Conservation (phyloP, 1,139 yeast species). For the Saccharomycopsis hybrid region DNA sequence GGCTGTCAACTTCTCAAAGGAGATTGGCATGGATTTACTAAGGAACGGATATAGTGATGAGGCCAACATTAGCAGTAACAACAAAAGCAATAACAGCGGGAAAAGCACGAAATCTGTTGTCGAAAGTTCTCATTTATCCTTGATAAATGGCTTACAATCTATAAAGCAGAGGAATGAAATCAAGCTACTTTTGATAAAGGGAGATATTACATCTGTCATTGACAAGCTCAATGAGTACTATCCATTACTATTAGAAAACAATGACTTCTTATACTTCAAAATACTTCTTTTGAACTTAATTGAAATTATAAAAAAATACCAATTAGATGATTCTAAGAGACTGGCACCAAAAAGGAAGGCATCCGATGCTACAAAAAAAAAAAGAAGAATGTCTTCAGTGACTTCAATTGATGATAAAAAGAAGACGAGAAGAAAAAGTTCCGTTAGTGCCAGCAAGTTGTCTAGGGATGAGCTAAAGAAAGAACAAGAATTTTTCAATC, state of each 20-base stretch:
- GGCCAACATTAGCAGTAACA: background rate
- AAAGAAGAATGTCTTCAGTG: conserved; percentile 18
- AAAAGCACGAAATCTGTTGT: too few species aligned
- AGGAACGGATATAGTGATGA: conserved; percentile 15
- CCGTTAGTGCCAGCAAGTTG: conserved; percentile 1
- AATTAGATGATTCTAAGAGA: conserved; percentile 25
- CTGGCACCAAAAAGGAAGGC: background rate
- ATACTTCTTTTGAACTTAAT: conserved; percentile 52
- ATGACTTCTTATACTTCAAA: conserved; percentile 56
- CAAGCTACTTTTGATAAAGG: conserved; percentile 42
- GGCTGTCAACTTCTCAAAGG: conserved; percentile 43
- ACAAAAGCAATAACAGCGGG: conserved; percentile 5
- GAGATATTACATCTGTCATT: conserved; percentile 44
- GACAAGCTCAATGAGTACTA: conserved; percentile 40
- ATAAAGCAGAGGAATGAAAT: conserved; percentile 44
- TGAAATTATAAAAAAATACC: conserved; percentile 56
- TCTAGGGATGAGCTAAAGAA: conserved; percentile 8
- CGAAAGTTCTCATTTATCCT: conserved; percentile 1
- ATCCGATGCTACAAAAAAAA: conserved; percentile 5
- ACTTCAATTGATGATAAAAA: conserved; percentile 7
- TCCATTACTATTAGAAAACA: conserved; percentile 49
- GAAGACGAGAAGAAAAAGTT: conserved; percentile 13
- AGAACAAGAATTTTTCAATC: conserved; percentile 47
- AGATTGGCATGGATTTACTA: conserved; percentile 31
- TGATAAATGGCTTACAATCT: conserved; percentile 39